These are phyloP conservation scores for Athelia psychrophila DNA, from an alignment of 1,284 basidiomycete genomes.

Conservation along the genomic window DNA sequence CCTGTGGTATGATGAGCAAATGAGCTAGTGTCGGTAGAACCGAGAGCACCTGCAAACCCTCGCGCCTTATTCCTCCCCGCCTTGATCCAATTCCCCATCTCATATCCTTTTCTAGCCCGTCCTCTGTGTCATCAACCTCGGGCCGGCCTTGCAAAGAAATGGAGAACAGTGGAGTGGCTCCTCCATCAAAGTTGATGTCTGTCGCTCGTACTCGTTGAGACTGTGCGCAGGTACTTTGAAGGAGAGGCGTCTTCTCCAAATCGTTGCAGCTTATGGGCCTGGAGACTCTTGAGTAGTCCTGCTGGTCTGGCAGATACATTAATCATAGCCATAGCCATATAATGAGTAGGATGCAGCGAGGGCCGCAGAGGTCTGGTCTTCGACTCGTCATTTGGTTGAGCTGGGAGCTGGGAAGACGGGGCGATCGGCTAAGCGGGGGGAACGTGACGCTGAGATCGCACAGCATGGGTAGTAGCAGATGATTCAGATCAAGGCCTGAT, in stretches of 20 bases:
- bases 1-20: slow-evolving; percentile 22
- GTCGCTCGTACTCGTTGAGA: slow-evolving; percentile 41
- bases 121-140: background rate
- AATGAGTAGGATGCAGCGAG: background rate
- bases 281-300: background rate
- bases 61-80: slow-evolving; percentile 27
- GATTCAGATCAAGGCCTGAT: too few species aligned
- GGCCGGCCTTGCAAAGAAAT: slow-evolving; percentile 34
- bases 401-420: background rate
- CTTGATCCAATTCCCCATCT: slow-evolving; percentile 39
- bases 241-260: slow-evolving; percentile 3
- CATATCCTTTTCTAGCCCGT: background rate
- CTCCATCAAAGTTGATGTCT: slow-evolving; percentile 35
- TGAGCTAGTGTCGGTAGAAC: background rate
- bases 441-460: too few species aligned
- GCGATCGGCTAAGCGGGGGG: background rate
- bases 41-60: slow-evolving; percentile 27
- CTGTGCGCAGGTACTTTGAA: slow-evolving; percentile 41
- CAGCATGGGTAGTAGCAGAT: too few species aligned
- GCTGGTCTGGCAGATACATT: background rate
- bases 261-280: background rate
- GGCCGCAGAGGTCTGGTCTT: background rate
- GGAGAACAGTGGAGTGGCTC: slow-evolving; percentile 33
- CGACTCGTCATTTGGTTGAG: background rate
- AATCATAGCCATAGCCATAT: background rate